Conservation (phyloP, 768 basidiomycete genomes). For the Clavaria fumosa region DNA sequence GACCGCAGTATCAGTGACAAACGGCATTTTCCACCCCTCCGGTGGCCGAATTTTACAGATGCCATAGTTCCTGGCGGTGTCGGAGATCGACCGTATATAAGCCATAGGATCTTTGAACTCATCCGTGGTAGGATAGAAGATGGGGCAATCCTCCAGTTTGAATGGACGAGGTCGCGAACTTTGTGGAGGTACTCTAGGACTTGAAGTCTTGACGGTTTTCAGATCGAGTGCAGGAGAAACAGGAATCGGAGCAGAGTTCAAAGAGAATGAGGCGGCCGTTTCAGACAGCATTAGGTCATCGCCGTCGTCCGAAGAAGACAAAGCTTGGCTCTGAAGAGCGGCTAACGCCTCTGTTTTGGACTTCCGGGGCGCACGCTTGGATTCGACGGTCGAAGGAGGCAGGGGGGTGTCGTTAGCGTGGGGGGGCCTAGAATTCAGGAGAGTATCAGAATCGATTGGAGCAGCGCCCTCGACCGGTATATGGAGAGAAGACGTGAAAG, state of each 20-base stretch:
- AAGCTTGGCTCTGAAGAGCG: constrained; percentile 55
- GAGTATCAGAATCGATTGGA: constrained; percentile 37
- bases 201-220: constrained; percentile 52
- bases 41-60: constrained; percentile 97
- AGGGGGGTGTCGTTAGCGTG: constrained; percentile 18
- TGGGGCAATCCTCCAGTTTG: constrained; percentile 77
- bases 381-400: constrained; percentile 26
- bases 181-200: constrained; percentile 26
- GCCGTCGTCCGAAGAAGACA: constrained; percentile 36
- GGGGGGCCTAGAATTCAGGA: constrained; percentile 20
- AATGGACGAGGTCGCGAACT: constrained; percentile 52
- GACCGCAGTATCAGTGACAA: constrained; percentile 88
- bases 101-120: constrained; percentile 91
- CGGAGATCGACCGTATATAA: constrained; percentile 74
- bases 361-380: constrained; percentile 70
- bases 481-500: constrained; percentile 53
- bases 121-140: constrained; percentile 75
- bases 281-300: constrained; percentile 37
- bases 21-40: constrained; percentile 87
- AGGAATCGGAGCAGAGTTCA: constrained; percentile 41
- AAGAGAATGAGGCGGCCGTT: constrained; percentile 33
- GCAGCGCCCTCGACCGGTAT: constrained; percentile 65
- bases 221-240: constrained; percentile 51
- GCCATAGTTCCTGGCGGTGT: constrained; percentile 58
- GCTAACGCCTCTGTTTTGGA: constrained; percentile 81